Percentiles rank a stretch among this genome's conserved stretches.
Conservation (phyloP, 208 protist genomes). For the Trypanosoma grayi region DNA sequence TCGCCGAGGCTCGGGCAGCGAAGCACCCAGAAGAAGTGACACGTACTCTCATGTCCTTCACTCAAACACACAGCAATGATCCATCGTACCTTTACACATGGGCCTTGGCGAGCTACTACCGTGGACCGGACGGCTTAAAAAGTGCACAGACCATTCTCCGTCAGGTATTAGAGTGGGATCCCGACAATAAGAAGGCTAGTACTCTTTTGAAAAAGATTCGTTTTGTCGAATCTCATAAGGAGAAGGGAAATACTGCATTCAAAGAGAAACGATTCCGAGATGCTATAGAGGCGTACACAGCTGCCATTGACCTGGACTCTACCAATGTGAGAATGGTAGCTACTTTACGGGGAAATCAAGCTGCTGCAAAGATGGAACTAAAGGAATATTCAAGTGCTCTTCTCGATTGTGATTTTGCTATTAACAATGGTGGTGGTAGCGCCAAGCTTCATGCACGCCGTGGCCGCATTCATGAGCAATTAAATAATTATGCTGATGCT, state of each 20-base stretch:
- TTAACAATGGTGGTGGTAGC: conserved; percentile 79
- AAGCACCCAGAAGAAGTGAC: conserved; percentile 54
- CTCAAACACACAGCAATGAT: conserved; percentile 45
- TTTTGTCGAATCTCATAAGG: conserved; percentile 64
- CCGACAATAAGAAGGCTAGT: conserved; percentile 60
- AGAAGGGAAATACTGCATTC: conserved; percentile 84
- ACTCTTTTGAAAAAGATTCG: conserved; percentile 80
- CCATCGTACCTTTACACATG: conserved; percentile 69
- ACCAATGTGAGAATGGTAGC: conserved; percentile 72
- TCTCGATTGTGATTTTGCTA: conserved; percentile 90
- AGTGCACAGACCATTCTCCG: conserved; percentile 66
- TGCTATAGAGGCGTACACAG: conserved; percentile 73
- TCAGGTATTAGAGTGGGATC: conserved; percentile 69
- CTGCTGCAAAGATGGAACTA: conserved; percentile 81
- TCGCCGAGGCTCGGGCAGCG: conserved; percentile 47
- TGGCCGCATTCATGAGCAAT: conserved; percentile 70
- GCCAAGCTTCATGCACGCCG: conserved; percentile 89
- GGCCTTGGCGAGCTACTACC: conserved; percentile 65
- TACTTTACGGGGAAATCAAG: conserved; percentile 86
- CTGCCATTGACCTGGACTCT: conserved; percentile 74
- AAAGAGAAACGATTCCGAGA: conserved; percentile 61
- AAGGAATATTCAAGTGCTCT: conserved; percentile 85
- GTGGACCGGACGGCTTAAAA: conserved; percentile 59
- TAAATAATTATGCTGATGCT: conserved; percentile 89
- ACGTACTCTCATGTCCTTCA: conserved; percentile 45